Evolutionary conservation across 2,329 filamentous ascomycete species (phyloP), one percentile per base, ranked within the genome.

Genomic region (Fusarium succisae): DNA sequence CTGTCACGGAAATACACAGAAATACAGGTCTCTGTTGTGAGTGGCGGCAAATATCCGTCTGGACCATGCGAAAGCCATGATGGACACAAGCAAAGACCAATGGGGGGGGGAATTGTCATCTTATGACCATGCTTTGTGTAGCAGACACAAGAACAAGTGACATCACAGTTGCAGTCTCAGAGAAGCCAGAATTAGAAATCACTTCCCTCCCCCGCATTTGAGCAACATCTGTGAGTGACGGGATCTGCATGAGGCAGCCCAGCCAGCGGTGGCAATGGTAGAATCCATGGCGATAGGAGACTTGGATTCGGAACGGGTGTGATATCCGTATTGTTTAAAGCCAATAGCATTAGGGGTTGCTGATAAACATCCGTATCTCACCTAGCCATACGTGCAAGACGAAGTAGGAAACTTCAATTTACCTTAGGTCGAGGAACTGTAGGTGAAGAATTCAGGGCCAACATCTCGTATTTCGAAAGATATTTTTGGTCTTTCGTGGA

Each of bases 221-320:
- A 26, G 41, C 32, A n/a, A 38, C 20, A 13, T 15, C 41, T 28
- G 55, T 48, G 22, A 47, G 35, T 63, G 48, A 70, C 50, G 58
- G 56, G 66, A 64, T 65, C 66, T 53, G 41, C 51, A 24, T 51
- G 65, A 51, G 32, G 64, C 48, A 63, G 37, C 64, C 55, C 51
- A 28, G 43, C 32, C 54, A 35, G 44, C 45, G n/a, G 58, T 64
- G 66, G 58, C 45, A 53, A 39, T 30, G 14, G 17, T 48, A 61
- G 47, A 18, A 50, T 59, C 35, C 11, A 72, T 66, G 48, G 48
- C 54, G 47, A 73, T 71, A 68, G 70, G 61, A 62, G 70, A 43
- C 50, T 38, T 62, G 35, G 26, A 37, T 39, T 56, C 20, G 32
- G 65, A 37, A 44, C 44, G 48, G 57, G 17, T 53, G 50, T 57